phyloP scores from a whole-genome alignment of 371 early-diverging fungal genomes.

The Rhizopus microsporus region DNA sequence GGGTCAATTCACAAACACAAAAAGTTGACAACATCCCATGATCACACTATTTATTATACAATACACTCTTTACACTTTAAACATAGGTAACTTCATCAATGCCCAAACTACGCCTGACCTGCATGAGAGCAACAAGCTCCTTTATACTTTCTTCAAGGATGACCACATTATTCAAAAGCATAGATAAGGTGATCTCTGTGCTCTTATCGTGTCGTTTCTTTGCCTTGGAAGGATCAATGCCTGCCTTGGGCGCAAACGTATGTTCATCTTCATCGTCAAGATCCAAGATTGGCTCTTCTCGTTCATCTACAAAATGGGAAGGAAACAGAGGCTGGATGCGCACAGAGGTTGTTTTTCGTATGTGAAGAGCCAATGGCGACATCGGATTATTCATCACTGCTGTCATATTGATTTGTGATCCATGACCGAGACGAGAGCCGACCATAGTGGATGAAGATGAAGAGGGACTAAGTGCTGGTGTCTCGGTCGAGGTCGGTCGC shows the following conservation, averaged over 20 bases:
- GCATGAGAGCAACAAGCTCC: conserved; percentile 85
- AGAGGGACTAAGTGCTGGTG: conserved; percentile 19
- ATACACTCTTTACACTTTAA: not conserved
- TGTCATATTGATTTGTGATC: conserved; percentile 16
- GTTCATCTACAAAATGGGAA: conserved; percentile 56
- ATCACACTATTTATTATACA: not conserved
- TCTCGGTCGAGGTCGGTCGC: conserved; percentile 3
- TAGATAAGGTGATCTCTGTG: conserved; percentile 62
- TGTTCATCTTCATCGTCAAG: conserved; percentile 51
- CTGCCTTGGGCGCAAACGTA: conserved; percentile 44
- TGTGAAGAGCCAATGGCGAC: conserved; percentile 46
- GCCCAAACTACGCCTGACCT: conserved; percentile 76
- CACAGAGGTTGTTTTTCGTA: conserved; percentile 41
- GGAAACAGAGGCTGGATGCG: conserved; percentile 65
- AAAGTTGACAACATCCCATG: not conserved
- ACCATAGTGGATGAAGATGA: conserved; percentile 12
- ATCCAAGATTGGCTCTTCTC: conserved; percentile 42
- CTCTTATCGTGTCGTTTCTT: conserved; percentile 41
- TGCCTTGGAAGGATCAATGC: conserved; percentile 31
- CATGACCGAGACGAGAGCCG: not conserved
- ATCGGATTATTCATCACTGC: conserved; percentile 27
- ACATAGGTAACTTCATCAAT: conserved; percentile 54
- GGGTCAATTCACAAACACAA: too few species aligned
- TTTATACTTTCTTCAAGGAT: conserved; percentile 91
- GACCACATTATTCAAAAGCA: conserved; percentile 84